phyloP scores from a whole-genome alignment of 768 basidiomycete species.

The Chalciporus pseudorubinellus region DNA sequence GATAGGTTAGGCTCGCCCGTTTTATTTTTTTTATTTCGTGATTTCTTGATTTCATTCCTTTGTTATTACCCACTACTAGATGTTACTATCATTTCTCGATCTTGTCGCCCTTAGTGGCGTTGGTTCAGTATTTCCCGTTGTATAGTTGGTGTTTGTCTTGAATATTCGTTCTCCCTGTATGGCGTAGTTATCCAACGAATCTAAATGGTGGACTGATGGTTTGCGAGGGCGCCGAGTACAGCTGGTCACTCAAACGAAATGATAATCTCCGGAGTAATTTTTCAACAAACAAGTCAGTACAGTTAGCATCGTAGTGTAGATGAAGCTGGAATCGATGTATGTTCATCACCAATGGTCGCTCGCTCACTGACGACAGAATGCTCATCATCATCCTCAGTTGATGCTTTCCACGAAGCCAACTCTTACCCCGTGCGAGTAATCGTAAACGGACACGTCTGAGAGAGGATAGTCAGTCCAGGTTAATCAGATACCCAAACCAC shows the following conservation, averaged over 20 bases:
- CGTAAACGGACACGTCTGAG: constrained; percentile 60
- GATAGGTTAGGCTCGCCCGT: constrained; percentile 29
- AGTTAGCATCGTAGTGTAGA: background rate
- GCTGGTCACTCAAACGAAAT: background rate
- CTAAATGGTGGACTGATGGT: background rate
- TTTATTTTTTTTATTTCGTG: background rate
- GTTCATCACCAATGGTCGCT: background rate
- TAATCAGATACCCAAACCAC: background rate
- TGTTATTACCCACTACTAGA: constrained; percentile 5
- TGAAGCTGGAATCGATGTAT: background rate
- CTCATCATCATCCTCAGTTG: constrained; percentile 28
- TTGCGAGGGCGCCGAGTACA: no score
- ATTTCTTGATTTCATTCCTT: constrained; percentile 11
- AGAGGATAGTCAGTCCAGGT: background rate
- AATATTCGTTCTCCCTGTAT: background rate
- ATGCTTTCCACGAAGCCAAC: constrained; percentile 60
- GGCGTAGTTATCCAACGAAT: background rate
- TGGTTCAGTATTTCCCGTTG: background rate
- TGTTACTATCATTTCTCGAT: background rate
- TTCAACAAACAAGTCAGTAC: background rate
- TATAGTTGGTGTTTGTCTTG: constrained; percentile 1
- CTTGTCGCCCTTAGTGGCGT: constrained; percentile 11
- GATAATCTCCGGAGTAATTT: background rate
- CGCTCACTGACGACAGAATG: background rate
- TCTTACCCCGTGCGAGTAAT: constrained; percentile 51